Base-by-base conservation (phyloP, 768 basidiomycete genomes). In the Hortiboletus campestris region DNA sequence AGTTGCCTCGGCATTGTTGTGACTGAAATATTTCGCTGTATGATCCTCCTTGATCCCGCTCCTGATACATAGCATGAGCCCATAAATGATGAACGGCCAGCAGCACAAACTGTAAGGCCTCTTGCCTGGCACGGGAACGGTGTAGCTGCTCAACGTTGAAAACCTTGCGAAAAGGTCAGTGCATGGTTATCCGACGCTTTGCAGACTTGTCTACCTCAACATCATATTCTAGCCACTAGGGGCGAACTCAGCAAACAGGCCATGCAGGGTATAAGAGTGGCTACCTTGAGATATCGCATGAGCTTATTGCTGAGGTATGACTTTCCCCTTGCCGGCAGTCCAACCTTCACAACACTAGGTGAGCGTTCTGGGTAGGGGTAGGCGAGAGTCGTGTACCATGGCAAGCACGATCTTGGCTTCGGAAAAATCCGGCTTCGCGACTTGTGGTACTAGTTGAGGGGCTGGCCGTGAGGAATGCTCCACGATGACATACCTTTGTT, bases 291-390 rank as follows among this genome's bases (percentile, higher is more conserved):
- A 70, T 99, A 99, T 56, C 95, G 84, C 88, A 86, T 94, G 58
- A 99, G 83, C 75, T 96, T 98, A 74, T 99, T 99, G 71, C 91
- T 94, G 56, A 99, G 83, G 72, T 98, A 99, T 2, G 95, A 98
- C 75, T 99, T 99, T 17, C 97, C 97, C 55, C 97, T 81, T 3
- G 97, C 97, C n/a, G 97, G 97, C 42, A 99, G 74, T 29, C 97
- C 97, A 56, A 98, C 94, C 93, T 95, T 61, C 28, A 47, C 29
- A 19, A 47, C 16, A 25, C 9, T 22, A n/a, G n/a, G 17, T 55
- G 38, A 53, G 42, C 14, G 22, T 17, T 49, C 31, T 20, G 43
- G 17, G 40, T 39, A 53, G 47, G 20, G 31, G 41, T 25, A 40
- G 16, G 35, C 4, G 36, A 53, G 31, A 17, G 52, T 22, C 14